phyloP scores from a whole-genome alignment of 768 basidiomycete species.

The Cubamyces sp. region DNA sequence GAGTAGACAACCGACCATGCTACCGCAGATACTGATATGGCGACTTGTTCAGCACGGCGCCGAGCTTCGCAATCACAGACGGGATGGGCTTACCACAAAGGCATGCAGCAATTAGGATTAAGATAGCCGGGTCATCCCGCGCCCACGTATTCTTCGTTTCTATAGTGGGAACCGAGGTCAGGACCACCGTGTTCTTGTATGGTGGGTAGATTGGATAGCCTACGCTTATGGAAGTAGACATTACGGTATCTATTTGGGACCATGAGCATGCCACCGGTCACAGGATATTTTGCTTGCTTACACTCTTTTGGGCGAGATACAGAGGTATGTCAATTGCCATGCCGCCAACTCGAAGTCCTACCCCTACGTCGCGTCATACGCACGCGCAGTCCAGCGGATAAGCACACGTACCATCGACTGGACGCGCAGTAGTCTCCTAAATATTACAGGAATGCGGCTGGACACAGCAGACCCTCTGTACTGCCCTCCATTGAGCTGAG shows the following conservation, averaged over 20 bases:
- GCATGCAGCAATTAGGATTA: constrained; percentile 82
- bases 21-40: constrained; percentile 69
- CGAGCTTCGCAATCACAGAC: neutral
- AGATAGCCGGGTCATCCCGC: constrained; percentile 94
- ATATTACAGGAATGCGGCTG: constrained; percentile 76
- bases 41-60: neutral
- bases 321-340: constrained; percentile 95
- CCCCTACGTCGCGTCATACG: constrained; percentile 1
- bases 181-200: neutral
- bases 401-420: constrained; percentile 76
- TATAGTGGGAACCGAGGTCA: constrained; percentile 33
- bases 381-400: neutral
- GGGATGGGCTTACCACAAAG: constrained; percentile 59
- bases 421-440: constrained; percentile 77
- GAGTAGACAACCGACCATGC: constrained; percentile 89
- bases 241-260: constrained; percentile 73
- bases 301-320: constrained; percentile 91
- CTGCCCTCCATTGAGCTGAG: constrained; percentile 22
- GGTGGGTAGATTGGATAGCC: constrained; percentile 30
- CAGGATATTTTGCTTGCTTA: constrained; percentile 41
- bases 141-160: constrained; percentile 99
- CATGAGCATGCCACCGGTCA: neutral
- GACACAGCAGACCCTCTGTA: constrained; percentile 34
- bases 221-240: constrained; percentile 97
- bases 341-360: constrained; percentile 97